A percentile compares a stretch with the other conserved stretches of the same genome.
Evolutionary conservation across 176 grass and related monocot species (phyloP).

Genomic region (Oryza brachyantha): DNA sequence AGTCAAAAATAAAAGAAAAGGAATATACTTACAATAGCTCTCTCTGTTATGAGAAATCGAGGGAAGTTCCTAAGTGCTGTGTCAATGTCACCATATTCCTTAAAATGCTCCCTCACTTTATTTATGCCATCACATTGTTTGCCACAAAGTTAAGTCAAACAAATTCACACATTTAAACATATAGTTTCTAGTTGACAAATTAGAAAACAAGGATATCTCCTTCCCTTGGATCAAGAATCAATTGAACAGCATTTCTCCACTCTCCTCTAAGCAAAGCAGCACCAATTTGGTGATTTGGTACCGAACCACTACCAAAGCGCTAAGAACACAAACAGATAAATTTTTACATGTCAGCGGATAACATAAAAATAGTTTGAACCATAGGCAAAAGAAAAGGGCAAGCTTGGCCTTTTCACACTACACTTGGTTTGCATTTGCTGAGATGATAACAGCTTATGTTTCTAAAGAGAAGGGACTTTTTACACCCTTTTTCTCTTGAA

Average conservation of each 20-base stretch:
- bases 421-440: neutral
- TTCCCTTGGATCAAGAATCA: conserved; percentile 94
- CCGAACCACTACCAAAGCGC: conserved; percentile 93
- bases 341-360: neutral
- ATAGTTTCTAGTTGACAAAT: conserved; percentile 19
- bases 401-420: neutral
- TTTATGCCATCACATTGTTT: conserved; percentile 57
- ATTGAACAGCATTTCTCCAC: conserved; percentile 71
- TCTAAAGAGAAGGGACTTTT: neutral
- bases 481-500: neutral
- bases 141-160: conserved; percentile 41
- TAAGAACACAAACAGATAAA: conserved; percentile 35
- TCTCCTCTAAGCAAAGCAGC: conserved; percentile 91
- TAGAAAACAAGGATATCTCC: conserved; percentile 63
- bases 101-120: conserved; percentile 66
- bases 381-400: neutral
- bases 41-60: conserved; percentile 68
- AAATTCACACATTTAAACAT: conserved; percentile 24
- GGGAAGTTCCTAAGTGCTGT: conserved; percentile 64
- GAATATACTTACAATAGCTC: conserved; percentile 68
- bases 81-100: conserved; percentile 62
- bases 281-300: conserved; percentile 85
- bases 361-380: conserved; percentile 16
- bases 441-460: neutral
- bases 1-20: conserved; percentile 17